A percentile compares a stretch with the other conserved stretches of the same genome.
Evolutionary conservation across 192 early-diverging fungal genomes (phyloP).

Genomic region (Backusella morwellensis): DNA sequence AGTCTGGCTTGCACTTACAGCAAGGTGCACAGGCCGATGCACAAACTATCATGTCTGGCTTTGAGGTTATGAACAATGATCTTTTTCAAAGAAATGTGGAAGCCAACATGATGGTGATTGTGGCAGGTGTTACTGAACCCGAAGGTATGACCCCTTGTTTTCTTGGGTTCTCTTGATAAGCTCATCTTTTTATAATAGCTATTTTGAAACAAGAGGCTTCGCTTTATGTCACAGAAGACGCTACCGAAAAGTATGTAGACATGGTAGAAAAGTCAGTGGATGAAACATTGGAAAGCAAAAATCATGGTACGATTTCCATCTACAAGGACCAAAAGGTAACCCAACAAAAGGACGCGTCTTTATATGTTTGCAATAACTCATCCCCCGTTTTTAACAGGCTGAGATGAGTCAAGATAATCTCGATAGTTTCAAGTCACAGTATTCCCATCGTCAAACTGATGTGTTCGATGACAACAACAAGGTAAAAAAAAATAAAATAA

Average conservation of each 20-base stretch:
- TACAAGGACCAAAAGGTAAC: background rate
- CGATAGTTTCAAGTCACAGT: slow-evolving; percentile 10
- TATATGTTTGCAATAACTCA: background rate
- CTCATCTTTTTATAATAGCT: background rate
- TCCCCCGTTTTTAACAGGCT: background rate
- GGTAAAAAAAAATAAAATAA: background rate
- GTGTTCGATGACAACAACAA: slow-evolving; percentile 22
- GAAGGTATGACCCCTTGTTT: slow-evolving; percentile 15
- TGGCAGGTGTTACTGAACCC: slow-evolving; percentile 15
- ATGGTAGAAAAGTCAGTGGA: background rate
- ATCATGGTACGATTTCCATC: background rate
- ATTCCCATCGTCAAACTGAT: background rate
- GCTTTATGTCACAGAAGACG: background rate
- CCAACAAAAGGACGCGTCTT: background rate
- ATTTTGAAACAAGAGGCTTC: background rate
- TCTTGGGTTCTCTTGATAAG: background rate
- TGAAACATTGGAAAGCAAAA: background rate
- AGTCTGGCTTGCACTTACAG: slow-evolving; percentile 14
- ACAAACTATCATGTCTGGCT: background rate
- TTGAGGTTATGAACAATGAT: background rate
- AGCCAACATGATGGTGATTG: slow-evolving; percentile 16
- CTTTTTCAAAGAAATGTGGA: slow-evolving; percentile 16
- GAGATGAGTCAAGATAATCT: background rate
- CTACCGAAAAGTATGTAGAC: background rate
- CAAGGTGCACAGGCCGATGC: background rate